These are phyloP conservation scores for Zancudomyces culisetae DNA, from an alignment of 371 early-diverging fungal genomes.

Conservation along the genomic window DNA sequence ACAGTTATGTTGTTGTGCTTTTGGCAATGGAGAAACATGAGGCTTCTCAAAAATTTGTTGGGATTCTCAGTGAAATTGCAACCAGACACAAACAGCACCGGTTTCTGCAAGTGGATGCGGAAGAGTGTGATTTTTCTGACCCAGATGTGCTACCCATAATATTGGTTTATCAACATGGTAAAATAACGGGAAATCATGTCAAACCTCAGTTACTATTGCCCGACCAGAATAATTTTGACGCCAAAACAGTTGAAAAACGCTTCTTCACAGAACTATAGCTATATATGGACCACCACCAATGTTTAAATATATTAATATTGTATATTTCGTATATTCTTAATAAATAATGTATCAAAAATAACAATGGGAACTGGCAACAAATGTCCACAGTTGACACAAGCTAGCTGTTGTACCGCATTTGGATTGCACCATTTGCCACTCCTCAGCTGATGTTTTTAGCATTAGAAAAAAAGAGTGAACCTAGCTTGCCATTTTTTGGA, in stretches of 20 bases:
- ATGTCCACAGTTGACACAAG: too few species aligned
- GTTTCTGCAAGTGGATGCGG: conserved; percentile 16
- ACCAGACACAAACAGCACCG: conserved; percentile 2
- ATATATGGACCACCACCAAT: too few species aligned
- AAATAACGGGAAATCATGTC: conserved; percentile 5
- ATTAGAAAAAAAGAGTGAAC: too few species aligned
- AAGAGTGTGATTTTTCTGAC: conserved; percentile 16
- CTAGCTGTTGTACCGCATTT: too few species aligned
- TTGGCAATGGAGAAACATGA: conserved; percentile 3
- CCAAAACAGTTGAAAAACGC: neutral
- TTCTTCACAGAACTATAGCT: neutral
- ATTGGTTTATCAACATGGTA: conserved; percentile 15
- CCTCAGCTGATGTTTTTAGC: too few species aligned
- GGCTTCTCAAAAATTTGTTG: conserved; percentile 6
- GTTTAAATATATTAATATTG: too few species aligned
- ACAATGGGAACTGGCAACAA: too few species aligned
- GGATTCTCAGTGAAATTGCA: conserved; percentile 3
- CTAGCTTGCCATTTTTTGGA: too few species aligned
- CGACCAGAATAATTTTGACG: neutral
- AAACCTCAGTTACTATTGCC: neutral
- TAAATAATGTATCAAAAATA: too few species aligned
- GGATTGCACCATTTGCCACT: too few species aligned
- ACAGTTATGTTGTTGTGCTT: conserved; percentile 2
- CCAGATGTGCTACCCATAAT: conserved; percentile 16
- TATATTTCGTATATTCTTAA: too few species aligned